Conservation (phyloP, 1,284 basidiomycete genomes). For the Caloboletus firmus region DNA sequence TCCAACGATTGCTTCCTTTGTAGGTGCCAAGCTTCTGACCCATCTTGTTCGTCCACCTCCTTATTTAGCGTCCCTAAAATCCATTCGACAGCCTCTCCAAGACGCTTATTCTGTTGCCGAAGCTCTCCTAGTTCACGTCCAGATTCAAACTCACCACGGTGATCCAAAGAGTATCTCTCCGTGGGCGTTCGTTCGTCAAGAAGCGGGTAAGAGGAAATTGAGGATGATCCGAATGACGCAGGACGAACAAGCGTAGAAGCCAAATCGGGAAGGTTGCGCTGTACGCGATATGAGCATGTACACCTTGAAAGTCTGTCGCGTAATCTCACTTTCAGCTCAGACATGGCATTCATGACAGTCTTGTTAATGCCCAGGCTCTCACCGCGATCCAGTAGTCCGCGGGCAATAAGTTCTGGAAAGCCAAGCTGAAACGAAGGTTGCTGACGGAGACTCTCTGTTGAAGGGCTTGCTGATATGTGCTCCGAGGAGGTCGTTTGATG, state of each 20-base stretch:
- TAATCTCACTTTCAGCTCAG: constrained; percentile 62
- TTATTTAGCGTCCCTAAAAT: constrained; percentile 64
- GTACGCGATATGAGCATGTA: constrained; percentile 9
- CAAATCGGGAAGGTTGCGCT: constrained; percentile 84
- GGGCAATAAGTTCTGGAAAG: constrained; percentile 68
- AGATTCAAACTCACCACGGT: constrained; percentile 61
- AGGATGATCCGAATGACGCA: constrained; percentile 44
- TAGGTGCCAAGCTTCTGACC: constrained; percentile 40
- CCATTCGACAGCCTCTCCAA: constrained; percentile 69
- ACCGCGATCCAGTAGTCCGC: constrained; percentile 69
- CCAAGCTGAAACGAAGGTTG: constrained; percentile 47
- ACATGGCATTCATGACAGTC: constrained; percentile 73
- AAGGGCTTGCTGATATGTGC: constrained; percentile 12
- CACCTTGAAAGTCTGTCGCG: not conserved
- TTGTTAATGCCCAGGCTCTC: constrained; percentile 80
- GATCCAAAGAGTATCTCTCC: constrained; percentile 66
- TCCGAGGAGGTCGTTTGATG: constrained; percentile 30
- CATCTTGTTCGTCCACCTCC: constrained; percentile 41
- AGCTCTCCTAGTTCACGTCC: constrained; percentile 59
- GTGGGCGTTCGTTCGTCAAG: constrained; percentile 55
- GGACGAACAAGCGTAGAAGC: constrained; percentile 62
- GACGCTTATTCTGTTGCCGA: constrained; percentile 52
- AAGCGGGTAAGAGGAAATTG: constrained; percentile 57
- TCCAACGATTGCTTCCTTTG: constrained; percentile 69
- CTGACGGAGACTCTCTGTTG: constrained; percentile 41